A percentile compares a stretch with the other conserved stretches of the same genome.
phyloP scores from a whole-genome alignment of 805 yeast genomes.

The Saccharomyces eubayanus region DNA sequence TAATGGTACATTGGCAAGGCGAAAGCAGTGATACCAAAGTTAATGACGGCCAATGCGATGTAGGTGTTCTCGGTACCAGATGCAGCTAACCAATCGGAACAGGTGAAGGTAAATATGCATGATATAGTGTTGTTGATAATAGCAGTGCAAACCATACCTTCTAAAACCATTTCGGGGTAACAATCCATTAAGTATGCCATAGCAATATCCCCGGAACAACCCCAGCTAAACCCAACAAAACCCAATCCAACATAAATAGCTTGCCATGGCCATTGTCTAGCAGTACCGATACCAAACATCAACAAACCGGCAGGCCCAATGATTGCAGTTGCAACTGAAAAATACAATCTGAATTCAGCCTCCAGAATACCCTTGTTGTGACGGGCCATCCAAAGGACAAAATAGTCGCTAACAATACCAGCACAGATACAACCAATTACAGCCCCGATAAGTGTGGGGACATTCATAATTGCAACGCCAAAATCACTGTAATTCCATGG shows the following conservation, averaged over 20 bases:
- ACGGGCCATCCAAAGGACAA: slow-evolving; percentile 54
- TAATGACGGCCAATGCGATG: slow-evolving; percentile 52
- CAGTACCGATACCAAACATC: slow-evolving; percentile 61
- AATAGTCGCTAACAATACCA: slow-evolving; percentile 50
- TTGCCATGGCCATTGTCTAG: slow-evolving; percentile 43
- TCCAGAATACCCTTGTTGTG: slow-evolving; percentile 53
- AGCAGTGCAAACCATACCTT: slow-evolving; percentile 62
- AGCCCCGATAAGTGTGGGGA: slow-evolving; percentile 62
- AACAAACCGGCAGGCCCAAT: slow-evolving; percentile 56
- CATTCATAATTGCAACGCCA: slow-evolving; percentile 68
- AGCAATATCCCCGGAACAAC: slow-evolving; percentile 63
- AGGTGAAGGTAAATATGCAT: slow-evolving; percentile 57
- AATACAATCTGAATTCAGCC: slow-evolving; percentile 57
- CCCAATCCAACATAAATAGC: slow-evolving; percentile 54
- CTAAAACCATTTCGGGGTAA: slow-evolving; percentile 61
- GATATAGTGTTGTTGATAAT: slow-evolving; percentile 58
- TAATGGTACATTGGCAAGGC: slow-evolving; percentile 51
- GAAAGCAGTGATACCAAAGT: slow-evolving; percentile 47
- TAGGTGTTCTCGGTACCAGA: slow-evolving; percentile 52
- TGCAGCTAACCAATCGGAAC: slow-evolving; percentile 51
- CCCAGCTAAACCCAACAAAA: slow-evolving; percentile 60
- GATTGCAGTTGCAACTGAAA: slow-evolving; percentile 46
- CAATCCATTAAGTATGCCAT: slow-evolving; percentile 60
- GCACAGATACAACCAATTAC: slow-evolving; percentile 59
- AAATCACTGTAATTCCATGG: slow-evolving; percentile 61